Evolutionary conservation across 805 yeast species (phyloP).

Genomic region (Zygosaccharomyces gambellarensis): DNA sequence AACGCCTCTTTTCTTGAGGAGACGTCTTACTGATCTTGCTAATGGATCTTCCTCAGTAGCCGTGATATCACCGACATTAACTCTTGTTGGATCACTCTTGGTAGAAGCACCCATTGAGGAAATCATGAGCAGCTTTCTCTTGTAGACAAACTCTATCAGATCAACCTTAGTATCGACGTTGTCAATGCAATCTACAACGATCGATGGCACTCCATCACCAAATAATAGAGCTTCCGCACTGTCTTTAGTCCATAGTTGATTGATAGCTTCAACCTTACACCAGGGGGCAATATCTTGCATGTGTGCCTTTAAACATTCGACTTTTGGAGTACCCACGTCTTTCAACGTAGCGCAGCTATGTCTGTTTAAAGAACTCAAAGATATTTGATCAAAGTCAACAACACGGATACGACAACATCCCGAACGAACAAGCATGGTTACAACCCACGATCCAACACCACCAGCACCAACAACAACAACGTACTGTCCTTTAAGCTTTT

Average conservation of each 20-base stretch:
- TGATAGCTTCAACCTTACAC: constrained; percentile 73
- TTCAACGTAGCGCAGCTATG: constrained; percentile 88
- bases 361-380: constrained; percentile 84
- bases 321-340: constrained; percentile 93
- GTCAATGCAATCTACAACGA: constrained; percentile 92
- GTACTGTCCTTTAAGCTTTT: constrained; percentile 60
- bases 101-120: constrained; percentile 98
- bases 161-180: constrained; percentile 97
- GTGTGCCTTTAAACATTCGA: constrained; percentile 68
- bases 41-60: constrained; percentile 91
- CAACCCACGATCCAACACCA: constrained; percentile 98
- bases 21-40: constrained; percentile 79
- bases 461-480: constrained; percentile 91
- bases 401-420: constrained; percentile 77
- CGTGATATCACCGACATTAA: constrained; percentile 83
- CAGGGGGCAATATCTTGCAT: constrained; percentile 84
- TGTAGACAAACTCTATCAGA: constrained; percentile 66
- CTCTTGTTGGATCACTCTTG: constrained; percentile 89
- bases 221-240: constrained; percentile 56
- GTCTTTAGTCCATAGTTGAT: constrained; percentile 70
- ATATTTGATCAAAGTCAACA: constrained; percentile 94
- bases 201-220: constrained; percentile 54
- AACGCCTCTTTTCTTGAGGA: constrained; percentile 77
- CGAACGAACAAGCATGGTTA: constrained; percentile 84
- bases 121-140: constrained; percentile 58